Percentiles rank a stretch among this genome's conserved stretches.
phyloP scores from a whole-genome alignment of 2,329 filamentous ascomycete species.

The Arthrobotrys conoides region DNA sequence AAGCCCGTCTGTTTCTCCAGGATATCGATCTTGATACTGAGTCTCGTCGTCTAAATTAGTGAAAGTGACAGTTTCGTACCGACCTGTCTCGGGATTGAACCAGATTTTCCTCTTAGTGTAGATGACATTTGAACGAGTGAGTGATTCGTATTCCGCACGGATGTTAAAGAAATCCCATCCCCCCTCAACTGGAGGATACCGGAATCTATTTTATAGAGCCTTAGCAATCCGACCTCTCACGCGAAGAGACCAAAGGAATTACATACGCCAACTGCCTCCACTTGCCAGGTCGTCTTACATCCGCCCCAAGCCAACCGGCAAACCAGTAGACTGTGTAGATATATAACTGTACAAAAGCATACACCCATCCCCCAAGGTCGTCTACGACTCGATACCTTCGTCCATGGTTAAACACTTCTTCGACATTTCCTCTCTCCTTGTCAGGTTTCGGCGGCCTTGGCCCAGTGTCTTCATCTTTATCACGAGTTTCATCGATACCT shows the following conservation, averaged over 20 bases:
- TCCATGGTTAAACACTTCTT: background rate
- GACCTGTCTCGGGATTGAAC: slow-evolving; percentile 30
- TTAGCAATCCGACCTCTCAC: background rate
- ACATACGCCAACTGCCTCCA: slow-evolving; percentile 52
- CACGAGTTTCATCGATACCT: background rate
- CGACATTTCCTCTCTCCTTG: background rate
- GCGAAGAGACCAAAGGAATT: background rate
- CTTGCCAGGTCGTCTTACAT: background rate
- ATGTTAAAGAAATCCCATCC: slow-evolving; percentile 45
- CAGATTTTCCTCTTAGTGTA: slow-evolving; percentile 35
- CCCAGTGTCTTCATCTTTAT: background rate
- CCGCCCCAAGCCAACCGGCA: slow-evolving; percentile 4
- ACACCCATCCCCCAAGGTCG: background rate
- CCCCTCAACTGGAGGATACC: slow-evolving; percentile 20
- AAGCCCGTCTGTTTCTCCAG: slow-evolving; percentile 45
- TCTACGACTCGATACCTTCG: background rate
- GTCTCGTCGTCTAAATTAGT: slow-evolving; percentile 34
- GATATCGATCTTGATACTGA: slow-evolving; percentile 23
- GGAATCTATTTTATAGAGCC: slow-evolving; percentile 1
- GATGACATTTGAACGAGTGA: background rate
- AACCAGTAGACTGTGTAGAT: background rate
- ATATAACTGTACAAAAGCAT: slow-evolving; percentile 6
- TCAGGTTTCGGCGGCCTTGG: background rate
- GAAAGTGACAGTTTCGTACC: slow-evolving; percentile 30
- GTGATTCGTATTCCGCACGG: slow-evolving; percentile 4